phyloP scores from a whole-genome alignment of 345 rosid genomes.

The Aegle marmelos region DNA sequence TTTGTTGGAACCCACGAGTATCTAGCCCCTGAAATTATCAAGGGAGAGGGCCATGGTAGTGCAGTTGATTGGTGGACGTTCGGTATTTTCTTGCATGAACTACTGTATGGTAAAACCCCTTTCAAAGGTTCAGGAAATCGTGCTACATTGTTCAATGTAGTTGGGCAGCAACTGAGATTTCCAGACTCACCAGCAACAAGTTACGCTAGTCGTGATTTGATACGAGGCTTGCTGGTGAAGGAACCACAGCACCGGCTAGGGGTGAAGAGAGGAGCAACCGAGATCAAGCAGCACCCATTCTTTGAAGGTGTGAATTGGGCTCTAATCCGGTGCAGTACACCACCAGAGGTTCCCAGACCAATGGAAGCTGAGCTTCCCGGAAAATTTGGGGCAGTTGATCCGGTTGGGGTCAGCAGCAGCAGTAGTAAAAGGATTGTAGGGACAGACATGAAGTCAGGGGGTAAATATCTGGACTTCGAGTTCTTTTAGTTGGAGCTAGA shows the following conservation, averaged over 20 bases:
- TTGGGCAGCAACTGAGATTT: constrained; percentile 86
- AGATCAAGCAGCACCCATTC: constrained; percentile 95
- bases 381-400: constrained; percentile 57
- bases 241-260: constrained; percentile 94
- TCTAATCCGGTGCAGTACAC: constrained; percentile 90
- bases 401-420: constrained; percentile 65
- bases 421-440: constrained; percentile 71
- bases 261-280: constrained; percentile 94
- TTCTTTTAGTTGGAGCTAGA: constrained; percentile 54
- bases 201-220: constrained; percentile 82
- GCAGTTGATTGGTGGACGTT: constrained; percentile 99
- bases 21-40: constrained; percentile 92
- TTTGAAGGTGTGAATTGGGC: constrained; percentile 99
- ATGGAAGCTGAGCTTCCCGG: constrained; percentile 66
- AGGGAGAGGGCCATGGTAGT: constrained; percentile 98
- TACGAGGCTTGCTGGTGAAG: constrained; percentile 79
- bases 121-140: constrained; percentile 95
- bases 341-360: constrained; percentile 91
- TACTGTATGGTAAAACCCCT: constrained; percentile 84
- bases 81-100: constrained; percentile 89
- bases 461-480: constrained; percentile 95
- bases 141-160: constrained; percentile 89
- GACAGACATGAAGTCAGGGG: constrained; percentile 67
- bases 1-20: constrained; percentile 99
- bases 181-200: constrained; percentile 89